Base-by-base conservation (phyloP, 352 stramenopile species). In the Phytopythium mirpurense region DNA sequence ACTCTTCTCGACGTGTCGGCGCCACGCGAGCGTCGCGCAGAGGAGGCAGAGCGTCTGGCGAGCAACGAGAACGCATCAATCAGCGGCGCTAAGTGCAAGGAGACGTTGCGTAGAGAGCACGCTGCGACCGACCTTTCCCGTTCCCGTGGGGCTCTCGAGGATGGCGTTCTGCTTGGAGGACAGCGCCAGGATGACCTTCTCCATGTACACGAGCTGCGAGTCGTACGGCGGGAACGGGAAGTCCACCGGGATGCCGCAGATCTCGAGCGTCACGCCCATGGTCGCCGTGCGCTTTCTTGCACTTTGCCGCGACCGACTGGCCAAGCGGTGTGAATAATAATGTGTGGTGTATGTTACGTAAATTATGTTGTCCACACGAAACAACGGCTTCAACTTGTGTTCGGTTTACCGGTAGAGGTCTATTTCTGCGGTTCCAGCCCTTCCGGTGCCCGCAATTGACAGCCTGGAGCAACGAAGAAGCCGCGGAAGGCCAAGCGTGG, bases 171-270 rank as follows among this genome's bases (percentile, higher is more conserved):
- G 83, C 54, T 88, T 93, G 49, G 66, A 83, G 18, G 85, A 67
- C 31, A 99, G 79, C 18, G 96, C 79, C 54, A 90, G 60, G 24
- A 99, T 68, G 0, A 99, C 96, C 50, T 95, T 96, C 62, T 88
- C 73, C 96, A 99, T 99, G 68, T 99, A 99, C 1, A 97, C 86
- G 42, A 97, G 65, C 83, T 99, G 96, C 54, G 92, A 97, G 66
- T 97, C 78, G 63, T 99, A 99, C 9, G 96, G 96, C 55, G 86
- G 68, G 74, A 98, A 99, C 23, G 97, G 96, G 64, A 99, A 99
- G 58, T 98, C 86, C 61, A 99, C 88, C 14, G 71, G 49, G 51
- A 96, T 85, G 37, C 85, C 86, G 65, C 80, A 84, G 51, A 97
- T 92, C 60, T 93, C 68, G 40, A 97, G 63, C 65, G 57, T 68